Conservation (phyloP, 306 rosid genomes). For the Lathyrus aphaca region DNA sequence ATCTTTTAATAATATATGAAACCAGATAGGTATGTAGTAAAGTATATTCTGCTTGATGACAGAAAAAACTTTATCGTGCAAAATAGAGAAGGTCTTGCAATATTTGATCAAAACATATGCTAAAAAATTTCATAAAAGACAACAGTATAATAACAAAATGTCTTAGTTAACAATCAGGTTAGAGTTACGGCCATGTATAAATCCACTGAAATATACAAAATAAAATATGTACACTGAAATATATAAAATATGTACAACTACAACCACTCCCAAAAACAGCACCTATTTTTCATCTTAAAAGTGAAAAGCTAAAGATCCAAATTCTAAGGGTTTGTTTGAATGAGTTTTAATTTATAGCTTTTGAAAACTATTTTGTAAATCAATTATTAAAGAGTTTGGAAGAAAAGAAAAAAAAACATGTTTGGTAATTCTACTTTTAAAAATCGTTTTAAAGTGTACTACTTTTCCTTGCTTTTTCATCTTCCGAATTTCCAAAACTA, state of each 20-base stretch:
- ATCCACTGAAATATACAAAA: slow-evolving; percentile 8
- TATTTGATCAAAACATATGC: slow-evolving; percentile 9
- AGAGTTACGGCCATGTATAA: slow-evolving; percentile 19
- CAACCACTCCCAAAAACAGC: not conserved
- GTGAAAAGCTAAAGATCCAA: slow-evolving; percentile 17
- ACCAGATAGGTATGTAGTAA: slow-evolving; percentile 14
- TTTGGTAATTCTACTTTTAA: too few species aligned
- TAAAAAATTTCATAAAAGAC: not conserved
- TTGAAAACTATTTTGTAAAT: too few species aligned
- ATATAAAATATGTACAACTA: slow-evolving; percentile 2
- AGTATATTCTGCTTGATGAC: slow-evolving; percentile 18
- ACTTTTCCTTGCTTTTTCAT: too few species aligned
- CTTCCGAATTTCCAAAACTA: too few species aligned
- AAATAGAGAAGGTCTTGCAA: slow-evolving; percentile 7
- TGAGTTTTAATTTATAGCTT: too few species aligned
- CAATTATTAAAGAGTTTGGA: too few species aligned
- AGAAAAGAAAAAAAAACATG: too few species aligned
- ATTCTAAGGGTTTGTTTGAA: not conserved
- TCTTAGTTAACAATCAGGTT: not conserved
- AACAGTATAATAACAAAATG: not conserved
- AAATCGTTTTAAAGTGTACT: too few species aligned
- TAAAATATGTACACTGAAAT: slow-evolving; percentile 1
- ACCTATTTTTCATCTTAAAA: slow-evolving; percentile 6
- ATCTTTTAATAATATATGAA: slow-evolving; percentile 18
- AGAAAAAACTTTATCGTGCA: not conserved